Evolutionary conservation across 1,284 basidiomycete species (phyloP), one percentile per base, ranked within the genome.

Genomic region (Hymenochaete sp.): DNA sequence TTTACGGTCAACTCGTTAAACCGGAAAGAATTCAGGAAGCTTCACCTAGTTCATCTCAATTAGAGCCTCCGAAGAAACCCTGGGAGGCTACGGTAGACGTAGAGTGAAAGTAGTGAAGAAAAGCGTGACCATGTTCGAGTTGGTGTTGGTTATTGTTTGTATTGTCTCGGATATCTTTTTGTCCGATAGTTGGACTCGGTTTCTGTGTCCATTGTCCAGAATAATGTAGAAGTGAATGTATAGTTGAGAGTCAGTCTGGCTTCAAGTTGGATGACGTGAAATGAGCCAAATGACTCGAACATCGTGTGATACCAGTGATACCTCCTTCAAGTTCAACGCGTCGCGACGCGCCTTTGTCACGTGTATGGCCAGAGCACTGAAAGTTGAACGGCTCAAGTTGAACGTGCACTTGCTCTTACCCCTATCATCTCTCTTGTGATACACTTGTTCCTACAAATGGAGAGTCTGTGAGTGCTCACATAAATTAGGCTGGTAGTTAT

Each of bases 21-120:
- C 16, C 14, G 16, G 19, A 10, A 10, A 19, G 36, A 45, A 26
- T 18, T 14, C 21, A 46, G 48, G 44, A 46, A 18, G 32, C 26
- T 24, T n/a, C 8, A 18, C 47, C 47, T 25, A 49, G 42, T 22
- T 27, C 14, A 22, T 44, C 47, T 11, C 44, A 10, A 19, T 18
- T 22, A 31, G 32, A 44, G 14, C 43, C 35, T 16, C 22, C 36
- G 33, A 44, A 18, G 27, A 49, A 49, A 19, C 47, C 47, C 10
- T 49, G 47, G 47, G 47, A 49, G 27, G 16, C 16, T 11, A 2
- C 2, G 16, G 16, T 32, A 7, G 27, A 35, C 10, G 5, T 16
- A 16, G 43, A 27, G 39, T 13, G 8, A 26, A 13, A 16, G 14
- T 16, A 37, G 5, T 3, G 24, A 19, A 21, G 13, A 14, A n/a